Conservation (phyloP, 164 flowering plant species). For the Umbellularia californica region DNA sequence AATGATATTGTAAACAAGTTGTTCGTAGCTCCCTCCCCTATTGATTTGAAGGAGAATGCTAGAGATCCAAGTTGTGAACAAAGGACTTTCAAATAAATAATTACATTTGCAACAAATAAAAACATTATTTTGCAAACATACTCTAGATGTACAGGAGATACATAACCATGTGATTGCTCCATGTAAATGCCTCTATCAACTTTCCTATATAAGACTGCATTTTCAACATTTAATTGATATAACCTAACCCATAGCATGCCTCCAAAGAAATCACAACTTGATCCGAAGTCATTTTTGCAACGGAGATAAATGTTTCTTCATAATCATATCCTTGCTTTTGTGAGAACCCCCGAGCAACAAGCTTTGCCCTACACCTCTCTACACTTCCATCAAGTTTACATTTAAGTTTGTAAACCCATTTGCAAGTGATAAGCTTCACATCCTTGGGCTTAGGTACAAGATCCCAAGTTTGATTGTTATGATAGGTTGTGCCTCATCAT, state of each 20-base stretch:
- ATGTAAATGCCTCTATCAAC: not conserved
- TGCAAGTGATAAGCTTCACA: not conserved
- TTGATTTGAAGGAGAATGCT: too few relatives aligned
- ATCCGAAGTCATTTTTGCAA: not conserved
- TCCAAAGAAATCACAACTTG: not conserved
- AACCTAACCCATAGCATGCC: not conserved
- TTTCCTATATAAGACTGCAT: not conserved
- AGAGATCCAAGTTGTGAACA: too few relatives aligned
- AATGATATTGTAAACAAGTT: too few relatives aligned
- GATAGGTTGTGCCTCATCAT: not conserved
- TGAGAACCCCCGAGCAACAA: not conserved
- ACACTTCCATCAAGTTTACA: not conserved
- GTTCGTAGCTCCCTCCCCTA: too few relatives aligned
- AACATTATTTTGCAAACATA: not conserved
- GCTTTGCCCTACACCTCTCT: not conserved
- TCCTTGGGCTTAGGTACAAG: conserved; percentile 4
- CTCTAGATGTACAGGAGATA: not conserved
- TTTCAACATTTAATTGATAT: not conserved
- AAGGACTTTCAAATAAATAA: too few relatives aligned
- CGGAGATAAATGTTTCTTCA: not conserved
- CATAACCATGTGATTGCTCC: not conserved
- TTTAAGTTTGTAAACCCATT: conserved; percentile 4
- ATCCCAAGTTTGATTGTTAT: conserved; percentile 3
- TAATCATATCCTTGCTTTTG: not conserved
- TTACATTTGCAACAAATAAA: too few relatives aligned